phyloP scores from a whole-genome alignment of 768 basidiomycete genomes.

The Termitomyces eurrhizus region DNA sequence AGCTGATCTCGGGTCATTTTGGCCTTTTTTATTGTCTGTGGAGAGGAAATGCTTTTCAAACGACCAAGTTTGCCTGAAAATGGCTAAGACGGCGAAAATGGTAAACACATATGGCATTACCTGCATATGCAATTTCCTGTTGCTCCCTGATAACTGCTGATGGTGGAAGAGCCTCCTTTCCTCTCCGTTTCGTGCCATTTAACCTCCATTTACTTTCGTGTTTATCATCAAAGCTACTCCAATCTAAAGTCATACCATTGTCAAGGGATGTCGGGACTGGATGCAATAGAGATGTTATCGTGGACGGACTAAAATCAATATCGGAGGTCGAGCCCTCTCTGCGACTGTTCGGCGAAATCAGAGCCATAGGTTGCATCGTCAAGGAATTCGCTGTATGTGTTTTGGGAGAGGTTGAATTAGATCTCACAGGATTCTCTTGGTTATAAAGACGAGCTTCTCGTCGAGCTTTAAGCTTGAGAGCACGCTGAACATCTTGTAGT shows the following conservation, averaged over 20 bases:
- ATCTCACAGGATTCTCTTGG: slow-evolving; percentile 19
- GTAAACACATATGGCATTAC: slow-evolving; percentile 30
- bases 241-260: slow-evolving; percentile 70
- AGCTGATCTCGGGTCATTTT: slow-evolving; percentile 63
- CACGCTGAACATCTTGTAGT: slow-evolving; percentile 76
- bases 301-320: slow-evolving; percentile 70
- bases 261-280: slow-evolving; percentile 69
- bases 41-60: slow-evolving; percentile 45
- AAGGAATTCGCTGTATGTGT: slow-evolving; percentile 24
- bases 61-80: slow-evolving; percentile 51
- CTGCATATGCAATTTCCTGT: slow-evolving; percentile 54
- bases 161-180: slow-evolving; percentile 43
- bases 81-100: not conserved
- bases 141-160: slow-evolving; percentile 49
- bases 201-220: slow-evolving; percentile 60
- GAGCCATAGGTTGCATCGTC: slow-evolving; percentile 26
- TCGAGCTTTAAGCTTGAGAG: slow-evolving; percentile 67
- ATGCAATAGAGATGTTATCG: slow-evolving; percentile 41
- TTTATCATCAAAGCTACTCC: slow-evolving; percentile 59
- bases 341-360: slow-evolving; percentile 23
- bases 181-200: slow-evolving; percentile 55
- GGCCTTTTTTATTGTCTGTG: slow-evolving; percentile 60
- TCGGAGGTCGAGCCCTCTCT: slow-evolving; percentile 37
- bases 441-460: slow-evolving; percentile 58
- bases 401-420: slow-evolving; percentile 15